Evolutionary conservation across 495 filamentous ascomycete species (phyloP), one percentile per base, ranked within the genome.

Genomic region (Trichoderma asperelloides): DNA sequence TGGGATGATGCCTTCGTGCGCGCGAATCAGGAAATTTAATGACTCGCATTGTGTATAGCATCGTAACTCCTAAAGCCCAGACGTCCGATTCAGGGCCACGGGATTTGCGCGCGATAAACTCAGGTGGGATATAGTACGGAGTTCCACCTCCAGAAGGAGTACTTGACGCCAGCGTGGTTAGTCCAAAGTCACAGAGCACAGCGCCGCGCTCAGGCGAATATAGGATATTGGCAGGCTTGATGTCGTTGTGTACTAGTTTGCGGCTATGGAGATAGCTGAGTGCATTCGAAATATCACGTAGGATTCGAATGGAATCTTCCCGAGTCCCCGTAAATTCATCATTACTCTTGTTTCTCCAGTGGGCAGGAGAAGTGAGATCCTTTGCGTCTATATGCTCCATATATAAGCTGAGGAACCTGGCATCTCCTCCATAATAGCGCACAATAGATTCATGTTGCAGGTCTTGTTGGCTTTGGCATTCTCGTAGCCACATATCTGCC

Each of bases 181-280:
- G 68, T 13, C 81, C 81, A 45, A 83, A 76, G 63, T 83, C 81
- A 70, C 81, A 83, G 39, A 83, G 75, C 0, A 83, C 80, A 27
- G 80, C 81, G 1, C 81, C 81, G 1, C 81, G 78, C 39, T 82
- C 81, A 64, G 71, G 76, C 62, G 78, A 81, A 70, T 82, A 83
- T n/a, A 84, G 71, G 60, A 84, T 82, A 51, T 82, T 84, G 21
- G 78, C 79, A 21, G 80, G 80, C 67, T 82, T 82, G 73, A 84
- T 82, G 69, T 82, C 80, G 72, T 82, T 82, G 68, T 82, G 80
- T 62, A 80, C 76, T 37, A 80, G 72, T 18, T 75, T 74, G 43
- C 76, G 76, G 63, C 74, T 71, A 72, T 81, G 80, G 28, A 82
- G 73, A 72, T 81, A 84, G 65, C 80, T 72, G 66, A 82, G 67